Conservation (phyloP, 2,329 filamentous ascomycete species). For the Colletotrichum sp. region DNA sequence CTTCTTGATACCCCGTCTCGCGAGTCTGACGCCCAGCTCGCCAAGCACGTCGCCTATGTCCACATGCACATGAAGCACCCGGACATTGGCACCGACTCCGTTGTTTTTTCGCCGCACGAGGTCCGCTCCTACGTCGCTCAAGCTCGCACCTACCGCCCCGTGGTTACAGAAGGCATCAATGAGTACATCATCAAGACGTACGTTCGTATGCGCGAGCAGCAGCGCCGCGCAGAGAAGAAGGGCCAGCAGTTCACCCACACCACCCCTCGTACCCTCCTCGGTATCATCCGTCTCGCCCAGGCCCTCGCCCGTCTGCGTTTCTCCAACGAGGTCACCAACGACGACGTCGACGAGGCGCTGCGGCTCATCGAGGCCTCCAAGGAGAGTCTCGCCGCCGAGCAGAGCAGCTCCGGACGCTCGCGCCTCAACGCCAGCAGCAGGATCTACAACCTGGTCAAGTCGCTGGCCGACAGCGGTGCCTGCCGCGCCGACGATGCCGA, state of each 20-base stretch:
- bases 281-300: slow-evolving; percentile 90
- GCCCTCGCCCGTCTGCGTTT: slow-evolving; percentile 92
- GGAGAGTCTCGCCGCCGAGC: slow-evolving; percentile 81
- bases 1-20: slow-evolving; percentile 93
- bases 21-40: slow-evolving; percentile 90
- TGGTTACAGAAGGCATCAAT: slow-evolving; percentile 81
- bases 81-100: slow-evolving; percentile 61
- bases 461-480: slow-evolving; percentile 83
- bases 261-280: slow-evolving; percentile 90
- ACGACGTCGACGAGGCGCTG: slow-evolving; percentile 95
- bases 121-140: slow-evolving; percentile 96
- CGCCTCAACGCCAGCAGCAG: slow-evolving; percentile 83
- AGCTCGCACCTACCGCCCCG: slow-evolving; percentile 86
- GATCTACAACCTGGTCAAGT: slow-evolving; percentile 94
- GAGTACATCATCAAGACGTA: slow-evolving; percentile 99
- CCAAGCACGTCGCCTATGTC: slow-evolving; percentile 93
- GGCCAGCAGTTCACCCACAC: slow-evolving; percentile 95
- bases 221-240: slow-evolving; percentile 87
- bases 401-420: slow-evolving; percentile 56
- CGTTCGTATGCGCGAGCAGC: slow-evolving; percentile 89
- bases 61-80: slow-evolving; percentile 97
- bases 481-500: slow-evolving; percentile 73
- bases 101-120: slow-evolving; percentile 92
- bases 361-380: slow-evolving; percentile 93
- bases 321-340: slow-evolving; percentile 80